Base-by-base conservation (phyloP, 805 yeast genomes). In the Jamesozyma hellenica region DNA sequence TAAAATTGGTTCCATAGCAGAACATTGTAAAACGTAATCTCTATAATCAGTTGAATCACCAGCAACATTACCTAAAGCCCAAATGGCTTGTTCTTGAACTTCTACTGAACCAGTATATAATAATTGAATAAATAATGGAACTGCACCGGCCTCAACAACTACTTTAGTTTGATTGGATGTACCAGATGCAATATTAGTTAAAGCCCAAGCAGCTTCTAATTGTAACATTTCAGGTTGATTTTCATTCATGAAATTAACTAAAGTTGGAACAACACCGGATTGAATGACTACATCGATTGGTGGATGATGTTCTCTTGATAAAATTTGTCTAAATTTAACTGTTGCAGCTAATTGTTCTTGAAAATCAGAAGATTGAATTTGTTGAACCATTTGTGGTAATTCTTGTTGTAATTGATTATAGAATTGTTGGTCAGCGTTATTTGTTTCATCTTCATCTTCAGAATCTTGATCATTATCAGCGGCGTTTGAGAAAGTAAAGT, bases 131-230 rank as follows among this genome's bases (percentile, higher is more conserved):
- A 92, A 87, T 40, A 78, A 68, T 15, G 97, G 97, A 33, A 92
- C 94, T 0, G 97, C 97, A 39, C 90, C 94, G 4, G 90, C 79
- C 46, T 87, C 90, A 41, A 92, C 92, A 40, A 92, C 97, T 32
- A 80, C 79, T 53, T 74, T 75, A 16, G 98, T 92, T 65, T 92
- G 97, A 35, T 77, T 82, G 32, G 94, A 77, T 38, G 81, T 70
- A 47, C 98, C 98, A 4, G 96, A 85, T 17, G 97, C 97, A 61
- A 92, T 90, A 61, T 92, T 92, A 37, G 98, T 92, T 51, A 92
- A 74, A n/a, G 97, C 97, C 98, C 98, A 92, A 8, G 98, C 96
- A 11, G 97, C 95, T 68, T 92, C 98, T 53, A 92, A 75, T 66
- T 90, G 97, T 53, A 92, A 72, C 71, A 83, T 77, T 54, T 84